Percentiles rank a stretch among this genome's conserved stretches.
Evolutionary conservation across 164 flowering plant genomes (phyloP).

Genomic region (Vitis amurensis): DNA sequence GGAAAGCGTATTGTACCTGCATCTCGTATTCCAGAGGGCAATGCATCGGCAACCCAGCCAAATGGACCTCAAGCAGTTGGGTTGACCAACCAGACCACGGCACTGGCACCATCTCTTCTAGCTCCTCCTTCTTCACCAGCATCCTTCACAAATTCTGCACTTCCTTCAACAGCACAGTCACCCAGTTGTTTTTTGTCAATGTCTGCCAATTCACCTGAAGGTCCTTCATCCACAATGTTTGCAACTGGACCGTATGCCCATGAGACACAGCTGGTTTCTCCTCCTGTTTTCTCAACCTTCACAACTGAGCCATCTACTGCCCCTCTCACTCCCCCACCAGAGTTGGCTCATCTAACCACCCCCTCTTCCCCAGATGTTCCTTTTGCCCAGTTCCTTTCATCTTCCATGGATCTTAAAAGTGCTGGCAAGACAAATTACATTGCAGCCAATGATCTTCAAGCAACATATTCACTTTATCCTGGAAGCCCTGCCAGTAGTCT

Average conservation of each 20-base stretch:
- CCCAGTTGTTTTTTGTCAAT: constrained; percentile 73
- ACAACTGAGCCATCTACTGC: constrained; percentile 98
- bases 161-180: constrained; percentile 89
- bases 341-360: constrained; percentile 84
- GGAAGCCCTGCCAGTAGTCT: constrained; percentile 87
- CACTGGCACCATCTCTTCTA: constrained; percentile 63
- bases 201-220: constrained; percentile 87
- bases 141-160: constrained; percentile 84
- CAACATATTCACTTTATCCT: constrained; percentile 81
- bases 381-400: constrained; percentile 81
- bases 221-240: constrained; percentile 82
- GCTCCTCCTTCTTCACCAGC: constrained; percentile 99
- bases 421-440: constrained; percentile 47
- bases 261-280: constrained; percentile 92
- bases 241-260: constrained; percentile 95
- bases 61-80: constrained; percentile 71
- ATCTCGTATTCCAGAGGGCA: constrained; percentile 77
- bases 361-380: constrained; percentile 99
- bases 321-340: constrained; percentile 96
- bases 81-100: constrained; percentile 50
- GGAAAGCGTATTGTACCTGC: constrained; percentile 91
- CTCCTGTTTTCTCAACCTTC: constrained; percentile 95
- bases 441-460: constrained; percentile 69
- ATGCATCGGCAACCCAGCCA: constrained; percentile 50
- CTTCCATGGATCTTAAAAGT: constrained; percentile 56